Evolutionary conservation across 2,329 filamentous ascomycete genomes (phyloP), one percentile per base, ranked within the genome.

Genomic region (Pestalotiopsis sp.): DNA sequence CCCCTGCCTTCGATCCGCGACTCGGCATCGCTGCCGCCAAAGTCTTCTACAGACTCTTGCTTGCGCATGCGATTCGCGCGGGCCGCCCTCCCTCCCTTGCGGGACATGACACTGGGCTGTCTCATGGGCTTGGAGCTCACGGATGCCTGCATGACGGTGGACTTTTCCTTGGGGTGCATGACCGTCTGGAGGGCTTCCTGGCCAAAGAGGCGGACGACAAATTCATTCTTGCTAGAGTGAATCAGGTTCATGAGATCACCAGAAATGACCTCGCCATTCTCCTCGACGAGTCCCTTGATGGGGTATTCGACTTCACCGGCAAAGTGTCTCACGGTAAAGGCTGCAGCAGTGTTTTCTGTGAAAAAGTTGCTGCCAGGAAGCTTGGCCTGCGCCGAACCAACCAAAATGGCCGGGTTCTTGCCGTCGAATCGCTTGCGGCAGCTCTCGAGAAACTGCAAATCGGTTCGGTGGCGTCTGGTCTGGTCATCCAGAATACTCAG

Each of bases 301-400:
- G 93, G 91, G 77, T 99, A 99, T 70, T 99, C 96, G 4, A 99
- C 93, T 78, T 98, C 96, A 64, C 96, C 96, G 52, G 95, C 95
- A 80, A 97, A 99, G 80, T 99, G 96, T 80, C 93, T 94, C 68
- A 99, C 91, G 0, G 94, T 95, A 82, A 99, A 99, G 11, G 88
- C 88, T 4, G 94, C 92, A 0, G 92, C 86, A 0, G 89, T 87
- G 80, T 97, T 97, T 70, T 93, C 91, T 0, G 95, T 95, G 64
- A 91, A 84, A 80, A 97, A 97, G 79, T 97, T 97, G 82, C 93
- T 96, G 65, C 95, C 94, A 5, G 93, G 93, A 31, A 97, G 85
- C 71, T 91, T 90, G 36, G 93, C 88, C 0, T 90, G 95, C 1
- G 93, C 85, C 61, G 91, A 90, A 66, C 91, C 89, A 4, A 97